A percentile compares a stretch with the other conserved stretches of the same genome.
phyloP scores from a whole-genome alignment of 768 basidiomycete genomes.

The Paxillus involutus region DNA sequence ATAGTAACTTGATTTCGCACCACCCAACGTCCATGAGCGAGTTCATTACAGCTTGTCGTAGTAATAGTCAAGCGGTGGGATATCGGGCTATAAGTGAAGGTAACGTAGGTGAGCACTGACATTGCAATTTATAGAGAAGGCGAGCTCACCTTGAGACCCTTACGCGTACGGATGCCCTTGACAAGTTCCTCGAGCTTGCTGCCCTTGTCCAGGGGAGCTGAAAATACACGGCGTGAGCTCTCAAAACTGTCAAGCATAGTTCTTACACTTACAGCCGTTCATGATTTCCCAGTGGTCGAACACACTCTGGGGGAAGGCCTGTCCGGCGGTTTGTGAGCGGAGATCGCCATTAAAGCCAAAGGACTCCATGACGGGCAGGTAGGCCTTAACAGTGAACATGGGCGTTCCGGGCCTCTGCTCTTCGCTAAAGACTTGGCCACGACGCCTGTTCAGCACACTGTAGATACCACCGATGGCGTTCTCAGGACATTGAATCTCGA shows the following conservation, averaged over 20 bases:
- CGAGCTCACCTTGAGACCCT: constrained; percentile 83
- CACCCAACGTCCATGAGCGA: neutral
- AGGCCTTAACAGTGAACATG: constrained; percentile 99
- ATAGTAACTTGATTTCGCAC: constrained; percentile 8
- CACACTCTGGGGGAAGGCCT: constrained; percentile 97
- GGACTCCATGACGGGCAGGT: constrained; percentile 87
- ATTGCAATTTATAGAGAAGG: neutral
- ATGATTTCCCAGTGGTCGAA: constrained; percentile 93
- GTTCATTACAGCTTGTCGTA: constrained; percentile 84
- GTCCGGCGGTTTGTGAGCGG: constrained; percentile 87
- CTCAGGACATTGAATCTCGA: constrained; percentile 98
- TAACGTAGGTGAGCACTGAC: constrained; percentile 8
- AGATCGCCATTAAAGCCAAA: constrained; percentile 99
- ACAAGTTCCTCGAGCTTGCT: constrained; percentile 89
- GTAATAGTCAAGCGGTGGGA: constrained; percentile 84
- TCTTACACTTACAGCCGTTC: constrained; percentile 64
- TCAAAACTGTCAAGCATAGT: neutral
- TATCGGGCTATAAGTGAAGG: constrained; percentile 62
- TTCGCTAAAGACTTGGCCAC: constrained; percentile 97
- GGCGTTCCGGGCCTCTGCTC: constrained; percentile 97
- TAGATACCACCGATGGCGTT: constrained; percentile 98
- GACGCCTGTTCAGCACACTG: constrained; percentile 89
- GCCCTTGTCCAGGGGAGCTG: constrained; percentile 85
- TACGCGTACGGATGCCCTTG: constrained; percentile 79
- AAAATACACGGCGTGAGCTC: constrained; percentile 9